Evolutionary conservation across 768 basidiomycete genomes (phyloP).

Genomic region (Royoungia palumana): DNA sequence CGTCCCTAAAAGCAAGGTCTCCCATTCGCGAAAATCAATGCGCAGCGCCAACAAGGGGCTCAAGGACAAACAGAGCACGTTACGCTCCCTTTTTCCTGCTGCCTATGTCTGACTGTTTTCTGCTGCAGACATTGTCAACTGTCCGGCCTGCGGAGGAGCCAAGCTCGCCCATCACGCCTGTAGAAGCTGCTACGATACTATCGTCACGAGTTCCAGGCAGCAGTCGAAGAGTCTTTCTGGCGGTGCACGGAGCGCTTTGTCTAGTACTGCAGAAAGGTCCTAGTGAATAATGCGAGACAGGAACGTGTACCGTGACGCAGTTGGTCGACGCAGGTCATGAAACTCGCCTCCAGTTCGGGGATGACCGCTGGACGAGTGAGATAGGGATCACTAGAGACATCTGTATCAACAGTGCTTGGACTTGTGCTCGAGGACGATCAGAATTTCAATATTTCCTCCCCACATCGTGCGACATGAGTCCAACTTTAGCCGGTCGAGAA

Average conservation of each 20-base stretch:
- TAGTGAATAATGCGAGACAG: not conserved
- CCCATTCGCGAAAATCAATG: constrained; percentile 95
- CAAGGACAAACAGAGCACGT: constrained; percentile 85
- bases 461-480: too few relatives aligned
- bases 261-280: not conserved
- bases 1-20: constrained; percentile 91
- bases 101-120: constrained; percentile 4
- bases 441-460: too few relatives aligned
- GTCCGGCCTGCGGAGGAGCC: constrained; percentile 83
- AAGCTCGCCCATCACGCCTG: constrained; percentile 91
- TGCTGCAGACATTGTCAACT: constrained; percentile 76
- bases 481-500: too few relatives aligned
- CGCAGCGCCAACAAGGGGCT: constrained; percentile 90
- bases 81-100: not conserved
- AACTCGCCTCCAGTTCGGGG: too few relatives aligned
- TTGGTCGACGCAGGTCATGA: too few relatives aligned
- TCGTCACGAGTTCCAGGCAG: constrained; percentile 23
- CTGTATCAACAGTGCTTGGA: too few relatives aligned
- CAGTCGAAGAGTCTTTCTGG: constrained; percentile 11
- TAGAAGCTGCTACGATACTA: constrained; percentile 61
- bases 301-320: too few relatives aligned
- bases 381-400: too few relatives aligned
- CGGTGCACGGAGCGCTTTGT: not conserved
- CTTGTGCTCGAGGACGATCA: too few relatives aligned
- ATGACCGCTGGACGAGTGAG: too few relatives aligned